Evolutionary conservation across 805 yeast species (phyloP), one percentile per base, ranked within the genome.

Genomic region (Teunomyces panamensis): DNA sequence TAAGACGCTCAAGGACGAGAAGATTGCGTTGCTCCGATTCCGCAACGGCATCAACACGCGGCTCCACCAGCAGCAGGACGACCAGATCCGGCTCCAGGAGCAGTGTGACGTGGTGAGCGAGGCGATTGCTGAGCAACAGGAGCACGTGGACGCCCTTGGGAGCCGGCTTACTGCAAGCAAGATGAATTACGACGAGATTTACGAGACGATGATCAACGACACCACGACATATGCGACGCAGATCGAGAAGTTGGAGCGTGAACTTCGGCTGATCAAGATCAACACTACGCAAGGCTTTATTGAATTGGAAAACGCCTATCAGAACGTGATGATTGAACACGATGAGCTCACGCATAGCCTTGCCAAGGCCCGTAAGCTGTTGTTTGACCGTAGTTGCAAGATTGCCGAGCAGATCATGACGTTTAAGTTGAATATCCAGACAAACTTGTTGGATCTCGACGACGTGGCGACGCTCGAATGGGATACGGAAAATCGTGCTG

Each of bases 341-440:
- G 81, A 81, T 54, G 79, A 79, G 49, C 56, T 79, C 44, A 64
- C 70, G 44, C 74, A 71, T 45, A 71, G 74, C n/a, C 64, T 83
- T 11, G 65, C 72, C 46, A 68, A 71, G 42, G 71, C 78, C 41
- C 72, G 82, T 30, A 73, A 69, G 46, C 66, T 65, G 9, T 65
- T 86, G 55, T 79, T 78, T 52, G 73, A 75, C 39, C 78, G 79
- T 48, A 75, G 85, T 29, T 79, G 78, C 45, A 74, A 75, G 48
- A 74, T 83, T 56, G 79, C 89, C 54, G 83, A 83, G 49, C 73
- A 68, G 48, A 78, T 83, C 17, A 77, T 85, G 43, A 77, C 73
- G 42, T 84, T 88, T 67, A 88, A 88, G 66, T 66, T 83, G 52
- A 80, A 78, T 49, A 76, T 87, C 39, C 92, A 87, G 59, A 73